Percentiles rank a stretch among this genome's conserved stretches.
phyloP scores from a whole-genome alignment of 371 early-diverging fungal genomes.

The Rhizopus sp. region DNA sequence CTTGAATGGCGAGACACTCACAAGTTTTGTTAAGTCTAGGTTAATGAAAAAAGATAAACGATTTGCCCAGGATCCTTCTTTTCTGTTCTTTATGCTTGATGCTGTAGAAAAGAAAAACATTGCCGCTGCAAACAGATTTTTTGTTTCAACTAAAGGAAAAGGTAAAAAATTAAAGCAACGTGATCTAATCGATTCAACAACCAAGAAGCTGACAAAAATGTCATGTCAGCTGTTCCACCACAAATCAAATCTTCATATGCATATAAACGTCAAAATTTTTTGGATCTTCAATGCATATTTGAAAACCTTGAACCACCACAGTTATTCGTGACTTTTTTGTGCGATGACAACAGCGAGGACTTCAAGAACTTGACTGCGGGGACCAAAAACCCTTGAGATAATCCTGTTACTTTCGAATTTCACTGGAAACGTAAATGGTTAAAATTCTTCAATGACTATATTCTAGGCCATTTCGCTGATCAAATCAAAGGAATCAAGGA shows the following conservation, averaged over 20 bases:
- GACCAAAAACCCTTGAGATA: slow-evolving; percentile 5
- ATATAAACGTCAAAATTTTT: neutral
- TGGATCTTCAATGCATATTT: slow-evolving; percentile 1
- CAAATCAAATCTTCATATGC: neutral
- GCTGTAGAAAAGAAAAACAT: slow-evolving; percentile 1
- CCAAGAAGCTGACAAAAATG: neutral
- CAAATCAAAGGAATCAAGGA: slow-evolving; percentile 9
- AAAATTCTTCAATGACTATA: slow-evolving; percentile 3
- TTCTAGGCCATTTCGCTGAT: neutral
- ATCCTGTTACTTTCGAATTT: slow-evolving; percentile 2
- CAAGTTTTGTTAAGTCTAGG: neutral
- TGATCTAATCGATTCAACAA: neutral
- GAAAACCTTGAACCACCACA: slow-evolving; percentile 7
- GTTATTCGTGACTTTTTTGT: slow-evolving; percentile 10
- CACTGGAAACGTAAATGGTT: slow-evolving; percentile 12
- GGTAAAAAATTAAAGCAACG: neutral
- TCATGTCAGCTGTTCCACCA: neutral
- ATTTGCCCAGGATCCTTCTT: slow-evolving; percentile 6
- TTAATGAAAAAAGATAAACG: slow-evolving; percentile 3
- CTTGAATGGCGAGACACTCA: neutral
- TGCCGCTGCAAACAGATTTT: neutral
- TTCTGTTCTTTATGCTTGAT: slow-evolving; percentile 9
- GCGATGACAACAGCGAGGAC: slow-evolving; percentile 1
- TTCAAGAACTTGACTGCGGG: neutral
- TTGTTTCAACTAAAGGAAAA: neutral